A percentile compares a stretch with the other conserved stretches of the same genome.
phyloP scores from a whole-genome alignment of 2,329 filamentous ascomycete genomes.

The Whalleya microplaca region DNA sequence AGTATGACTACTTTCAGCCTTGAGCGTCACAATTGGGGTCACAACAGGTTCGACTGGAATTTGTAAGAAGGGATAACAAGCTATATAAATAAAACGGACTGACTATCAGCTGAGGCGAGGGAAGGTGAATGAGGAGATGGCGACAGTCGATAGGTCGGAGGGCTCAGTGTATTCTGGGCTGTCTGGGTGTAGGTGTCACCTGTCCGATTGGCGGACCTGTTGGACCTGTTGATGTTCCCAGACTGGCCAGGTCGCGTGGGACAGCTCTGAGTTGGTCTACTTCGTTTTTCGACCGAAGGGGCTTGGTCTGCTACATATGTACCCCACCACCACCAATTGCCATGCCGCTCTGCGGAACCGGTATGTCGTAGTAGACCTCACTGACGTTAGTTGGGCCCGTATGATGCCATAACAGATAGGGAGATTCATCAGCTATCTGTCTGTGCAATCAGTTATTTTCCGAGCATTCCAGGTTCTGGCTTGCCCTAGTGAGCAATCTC shows the following conservation, averaged over 20 bases:
- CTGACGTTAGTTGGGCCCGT: neutral
- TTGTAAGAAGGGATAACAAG: neutral
- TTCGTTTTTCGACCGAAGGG: slow-evolving; percentile 6
- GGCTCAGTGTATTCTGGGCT: slow-evolving; percentile 17
- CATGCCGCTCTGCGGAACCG: neutral
- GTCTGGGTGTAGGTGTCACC: slow-evolving; percentile 25
- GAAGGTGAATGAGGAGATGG: slow-evolving; percentile 1
- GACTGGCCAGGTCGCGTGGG: slow-evolving; percentile 33
- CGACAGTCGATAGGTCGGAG: neutral
- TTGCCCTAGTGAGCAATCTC: neutral
- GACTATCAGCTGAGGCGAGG: neutral
- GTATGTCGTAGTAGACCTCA: slow-evolving; percentile 2
- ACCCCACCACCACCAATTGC: slow-evolving; percentile 6
- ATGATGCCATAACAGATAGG: neutral
- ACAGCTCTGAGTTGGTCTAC: slow-evolving; percentile 8
- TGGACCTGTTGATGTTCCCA: slow-evolving; percentile 29
- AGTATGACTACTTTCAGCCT: neutral
- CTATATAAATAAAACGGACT: neutral
- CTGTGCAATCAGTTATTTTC: neutral
- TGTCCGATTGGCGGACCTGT: slow-evolving; percentile 25
- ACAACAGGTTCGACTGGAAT: neutral
- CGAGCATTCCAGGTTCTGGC: no score
- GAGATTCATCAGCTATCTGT: no score
- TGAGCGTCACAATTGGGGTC: neutral
- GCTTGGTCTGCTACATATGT: slow-evolving; percentile 3